Conservation (phyloP, 441 rosid species). For the Oxalis stricta region DNA sequence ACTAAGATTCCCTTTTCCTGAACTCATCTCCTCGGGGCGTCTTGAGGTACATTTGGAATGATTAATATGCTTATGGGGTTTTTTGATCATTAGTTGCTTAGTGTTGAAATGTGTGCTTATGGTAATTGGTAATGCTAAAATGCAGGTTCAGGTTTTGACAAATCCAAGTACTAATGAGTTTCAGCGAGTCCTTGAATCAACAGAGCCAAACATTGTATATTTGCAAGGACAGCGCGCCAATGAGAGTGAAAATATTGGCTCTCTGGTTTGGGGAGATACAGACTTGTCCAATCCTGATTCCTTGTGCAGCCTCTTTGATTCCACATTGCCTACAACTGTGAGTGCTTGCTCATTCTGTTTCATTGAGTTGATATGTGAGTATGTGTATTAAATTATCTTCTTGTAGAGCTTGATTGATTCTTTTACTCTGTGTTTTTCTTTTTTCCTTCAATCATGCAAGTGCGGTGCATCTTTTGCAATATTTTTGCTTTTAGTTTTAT, state of each 20-base stretch:
- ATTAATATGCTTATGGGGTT: background rate
- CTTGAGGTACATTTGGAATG: constrained; percentile 45
- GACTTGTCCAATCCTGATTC: constrained; percentile 61
- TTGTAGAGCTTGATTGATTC: background rate
- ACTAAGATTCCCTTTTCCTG: constrained; percentile 62
- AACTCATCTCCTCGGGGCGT: constrained; percentile 72
- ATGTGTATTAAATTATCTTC: no score
- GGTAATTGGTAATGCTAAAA: constrained; percentile 7
- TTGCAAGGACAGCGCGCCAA: constrained; percentile 62
- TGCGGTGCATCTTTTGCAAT: background rate
- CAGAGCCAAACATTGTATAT: constrained; percentile 63
- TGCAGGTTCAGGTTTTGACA: constrained; percentile 72
- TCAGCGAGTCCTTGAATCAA: constrained; percentile 38
- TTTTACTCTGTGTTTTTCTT: no score
- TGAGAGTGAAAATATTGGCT: constrained; percentile 59
- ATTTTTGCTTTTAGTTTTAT: constrained; percentile 1
- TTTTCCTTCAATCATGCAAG: no score
- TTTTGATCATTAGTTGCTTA: background rate
- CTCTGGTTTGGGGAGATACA: constrained; percentile 46
- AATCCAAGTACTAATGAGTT: constrained; percentile 65
- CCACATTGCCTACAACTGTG: constrained; percentile 73
- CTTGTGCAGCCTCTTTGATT: constrained; percentile 52
- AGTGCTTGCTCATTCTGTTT: constrained; percentile 20
- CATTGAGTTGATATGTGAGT: background rate
- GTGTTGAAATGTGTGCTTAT: constrained; percentile 1